A percentile compares a stretch with the other conserved stretches of the same genome.
These are phyloP conservation scores for Zasmidium angulare DNA, from an alignment of 2,329 filamentous ascomycete genomes.

Conservation along the genomic window DNA sequence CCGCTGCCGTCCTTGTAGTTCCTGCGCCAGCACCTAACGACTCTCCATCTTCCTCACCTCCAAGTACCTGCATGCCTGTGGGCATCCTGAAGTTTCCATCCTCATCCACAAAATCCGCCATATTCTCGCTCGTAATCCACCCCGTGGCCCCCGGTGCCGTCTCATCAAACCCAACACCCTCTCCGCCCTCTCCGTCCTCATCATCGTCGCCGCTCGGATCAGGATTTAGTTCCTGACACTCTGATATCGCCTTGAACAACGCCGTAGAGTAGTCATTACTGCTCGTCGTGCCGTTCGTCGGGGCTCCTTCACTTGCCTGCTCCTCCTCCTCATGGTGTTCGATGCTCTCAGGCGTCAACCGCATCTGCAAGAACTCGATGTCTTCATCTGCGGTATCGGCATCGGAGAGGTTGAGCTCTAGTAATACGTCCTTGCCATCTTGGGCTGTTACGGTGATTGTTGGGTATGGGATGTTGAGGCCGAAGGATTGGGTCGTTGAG, in stretches of 20 bases:
- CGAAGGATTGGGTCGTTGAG: conserved; percentile 57
- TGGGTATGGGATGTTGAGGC: conserved; percentile 71
- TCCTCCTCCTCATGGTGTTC: conserved; percentile 13
- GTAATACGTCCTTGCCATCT: conserved; percentile 63
- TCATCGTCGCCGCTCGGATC: conserved; percentile 58
- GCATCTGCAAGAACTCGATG: conserved; percentile 66
- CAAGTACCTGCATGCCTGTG: conserved; percentile 62
- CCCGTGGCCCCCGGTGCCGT: conserved; percentile 72
- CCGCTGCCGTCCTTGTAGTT: conserved; percentile 39
- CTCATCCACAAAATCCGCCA: conserved; percentile 77
- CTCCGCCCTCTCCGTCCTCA: conserved; percentile 53
- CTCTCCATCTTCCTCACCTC: conserved; percentile 44
- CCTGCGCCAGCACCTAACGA: conserved; percentile 35
- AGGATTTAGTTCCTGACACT: conserved; percentile 74
- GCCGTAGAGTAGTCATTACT: conserved; percentile 34
- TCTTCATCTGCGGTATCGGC: conserved; percentile 61
- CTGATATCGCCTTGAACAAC: conserved; percentile 69
- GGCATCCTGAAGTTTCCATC: conserved; percentile 78
- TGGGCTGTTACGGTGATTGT: conserved; percentile 73
- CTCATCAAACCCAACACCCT: conserved; percentile 42
- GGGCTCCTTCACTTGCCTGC: not conserved
- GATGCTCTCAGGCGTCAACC: conserved; percentile 51
- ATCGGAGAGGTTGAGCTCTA: conserved; percentile 66
- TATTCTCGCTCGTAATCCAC: conserved; percentile 91
- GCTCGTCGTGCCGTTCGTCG: conserved; percentile 10